Conservation (phyloP, 805 yeast genomes). For the Candida maltosa region DNA sequence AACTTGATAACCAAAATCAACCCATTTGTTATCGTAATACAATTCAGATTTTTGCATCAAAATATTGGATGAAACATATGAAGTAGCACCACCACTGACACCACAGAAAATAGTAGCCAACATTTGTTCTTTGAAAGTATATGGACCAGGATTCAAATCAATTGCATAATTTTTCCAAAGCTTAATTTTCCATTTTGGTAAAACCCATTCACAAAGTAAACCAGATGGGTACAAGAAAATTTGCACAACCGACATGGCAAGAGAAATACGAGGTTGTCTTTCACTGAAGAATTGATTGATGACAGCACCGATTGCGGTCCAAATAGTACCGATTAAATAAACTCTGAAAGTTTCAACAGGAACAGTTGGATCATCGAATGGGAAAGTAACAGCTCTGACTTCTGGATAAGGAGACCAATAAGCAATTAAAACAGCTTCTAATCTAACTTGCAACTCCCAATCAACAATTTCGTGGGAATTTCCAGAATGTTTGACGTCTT, state of each 20-base stretch:
- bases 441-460: conserved; percentile 23
- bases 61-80: conserved; percentile 28
- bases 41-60: conserved; percentile 16
- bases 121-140: conserved; percentile 66
- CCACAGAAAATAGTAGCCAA: conserved; percentile 49
- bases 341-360: conserved; percentile 41
- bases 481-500: too few relatives aligned
- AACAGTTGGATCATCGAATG: conserved; percentile 34
- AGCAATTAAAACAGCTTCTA: conserved; percentile 41
- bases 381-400: conserved; percentile 27
- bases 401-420: conserved; percentile 30
- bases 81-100: conserved; percentile 19
- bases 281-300: conserved; percentile 55
- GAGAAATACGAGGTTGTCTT: conserved; percentile 46
- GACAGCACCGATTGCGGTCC: conserved; percentile 51
- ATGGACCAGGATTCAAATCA: conserved; percentile 47
- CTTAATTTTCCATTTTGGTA: conserved; percentile 34
- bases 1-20: conserved; percentile 20
- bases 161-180: conserved; percentile 23
- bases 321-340: conserved; percentile 48
- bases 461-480: conserved; percentile 8
- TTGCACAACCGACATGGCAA: conserved; percentile 41
- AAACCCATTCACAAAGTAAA: conserved; percentile 21
- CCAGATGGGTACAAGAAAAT: conserved; percentile 46
- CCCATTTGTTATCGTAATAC: conserved; percentile 24